A percentile compares a stretch with the other conserved stretches of the same genome.
Evolutionary conservation across 2,329 filamentous ascomycete species (phyloP).

Genomic region (Venturia oleaginea): DNA sequence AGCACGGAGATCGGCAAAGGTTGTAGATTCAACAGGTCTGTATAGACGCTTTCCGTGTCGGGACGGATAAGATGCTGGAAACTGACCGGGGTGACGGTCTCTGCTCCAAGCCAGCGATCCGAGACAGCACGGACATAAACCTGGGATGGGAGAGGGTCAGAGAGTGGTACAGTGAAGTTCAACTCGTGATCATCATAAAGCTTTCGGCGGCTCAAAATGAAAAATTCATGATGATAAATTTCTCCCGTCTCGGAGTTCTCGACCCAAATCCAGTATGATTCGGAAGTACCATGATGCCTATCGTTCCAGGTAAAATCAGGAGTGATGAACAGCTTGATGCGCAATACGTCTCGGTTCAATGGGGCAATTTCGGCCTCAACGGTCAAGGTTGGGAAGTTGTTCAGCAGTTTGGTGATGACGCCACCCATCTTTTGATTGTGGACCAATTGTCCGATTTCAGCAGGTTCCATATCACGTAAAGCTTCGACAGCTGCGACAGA

Average conservation of each 20-base stretch:
- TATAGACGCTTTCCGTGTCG: conserved; percentile 96
- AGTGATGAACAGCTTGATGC: conserved; percentile 77
- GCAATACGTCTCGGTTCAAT: conserved; percentile 83
- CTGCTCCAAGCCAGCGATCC: conserved; percentile 91
- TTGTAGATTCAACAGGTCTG: conserved; percentile 83
- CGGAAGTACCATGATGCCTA: conserved; percentile 81
- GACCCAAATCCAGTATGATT: conserved; percentile 98
- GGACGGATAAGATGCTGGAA: conserved; percentile 97
- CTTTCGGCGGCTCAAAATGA: conserved; percentile 84
- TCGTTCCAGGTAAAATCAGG: conserved; percentile 96
- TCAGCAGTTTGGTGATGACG: conserved; percentile 69
- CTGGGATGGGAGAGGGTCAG: conserved; percentile 86
- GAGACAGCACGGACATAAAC: conserved; percentile 94
- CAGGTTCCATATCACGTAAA: conserved; percentile 84
- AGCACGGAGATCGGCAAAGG: conserved; percentile 79
- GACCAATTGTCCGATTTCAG: conserved; percentile 83
- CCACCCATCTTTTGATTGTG: conserved; percentile 83
- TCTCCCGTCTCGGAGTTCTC: conserved; percentile 96
- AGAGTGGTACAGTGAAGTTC: conserved; percentile 92
- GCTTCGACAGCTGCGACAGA: conserved; percentile 65
- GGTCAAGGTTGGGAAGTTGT: conserved; percentile 84
- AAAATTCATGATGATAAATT: conserved; percentile 96
- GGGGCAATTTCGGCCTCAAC: conserved; percentile 94
- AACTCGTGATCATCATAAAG: conserved; percentile 94
- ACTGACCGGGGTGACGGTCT: conserved; percentile 89